Base-by-base conservation (phyloP, 2,329 filamentous ascomycete species). In the Trichoderma sp. region DNA sequence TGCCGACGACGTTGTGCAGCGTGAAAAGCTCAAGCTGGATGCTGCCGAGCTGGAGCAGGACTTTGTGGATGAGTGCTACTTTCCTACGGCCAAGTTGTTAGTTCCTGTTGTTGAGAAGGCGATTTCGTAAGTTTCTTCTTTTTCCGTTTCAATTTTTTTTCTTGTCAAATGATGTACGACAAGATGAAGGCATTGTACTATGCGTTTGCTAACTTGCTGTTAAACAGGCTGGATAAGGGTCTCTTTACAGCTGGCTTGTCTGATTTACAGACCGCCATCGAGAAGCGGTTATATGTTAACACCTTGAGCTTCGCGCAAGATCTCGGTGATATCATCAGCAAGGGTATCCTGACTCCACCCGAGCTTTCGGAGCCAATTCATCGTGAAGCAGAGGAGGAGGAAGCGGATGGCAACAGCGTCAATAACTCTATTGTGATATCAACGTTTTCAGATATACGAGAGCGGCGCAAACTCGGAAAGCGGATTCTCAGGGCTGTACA, bases 61-160 rank as follows among this genome's bases (percentile, higher is more conserved):
- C 69, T 90, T 97, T 74, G 87, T 98, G 34, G 91, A 98, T 76
- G 90, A 88, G 39, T 90, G 96, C 73, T 99, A 98, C 80, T 97
- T 98, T 72, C 95, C 95, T 0, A 87, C 97, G 15, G 86, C 90
- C 67, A 89, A 89, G 73, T 81, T 96, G 60, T 84, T 99, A 25
- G 86, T 85, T 74, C 90, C 92, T 4, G 90, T 95, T 32, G 83
- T 97, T 59, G 90, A 93, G 48, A 93, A 91, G 79, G 93, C 93
- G 10, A 85, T 92, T 74, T 83, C 83, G 93, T 97, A 86, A 87
- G 93, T 56, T 13, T 5, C 13, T 9, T 32, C 34, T 19, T 17
- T 29, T 15, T 32, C 13, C 5, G 8, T 25, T 5, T 27, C 17
- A 27, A 9, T 50, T 27, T 10, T 10, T 37, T 37, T 37, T 27